A percentile compares a stretch with the other conserved stretches of the same genome.
Conservation (phyloP, 331 rosid species). For the Prunus yedoensis region DNA sequence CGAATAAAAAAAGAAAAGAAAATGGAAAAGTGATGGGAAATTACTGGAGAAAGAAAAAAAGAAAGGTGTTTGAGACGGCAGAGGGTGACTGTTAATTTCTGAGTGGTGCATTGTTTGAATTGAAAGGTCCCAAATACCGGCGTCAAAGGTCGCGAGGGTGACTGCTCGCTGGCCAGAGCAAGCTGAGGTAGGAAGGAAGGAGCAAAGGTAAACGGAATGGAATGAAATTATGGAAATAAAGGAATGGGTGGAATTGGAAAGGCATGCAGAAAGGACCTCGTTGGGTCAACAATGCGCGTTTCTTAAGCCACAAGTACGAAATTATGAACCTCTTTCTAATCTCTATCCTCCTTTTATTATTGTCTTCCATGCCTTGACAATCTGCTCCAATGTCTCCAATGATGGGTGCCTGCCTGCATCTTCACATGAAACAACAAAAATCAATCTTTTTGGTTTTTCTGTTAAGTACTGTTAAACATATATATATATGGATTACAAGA, state of each 20-base stretch:
- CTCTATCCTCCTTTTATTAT: not conserved
- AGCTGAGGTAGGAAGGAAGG: not conserved
- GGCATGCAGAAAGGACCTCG: not conserved
- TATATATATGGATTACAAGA: too few species aligned
- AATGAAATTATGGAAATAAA: not conserved
- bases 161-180: not conserved
- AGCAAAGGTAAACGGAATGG: not conserved
- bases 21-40: not conserved
- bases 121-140: conserved; percentile 21
- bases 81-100: not conserved
- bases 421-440: too few species aligned
- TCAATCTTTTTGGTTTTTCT: not conserved
- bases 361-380: not conserved
- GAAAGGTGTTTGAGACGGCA: not conserved
- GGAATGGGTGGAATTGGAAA: not conserved
- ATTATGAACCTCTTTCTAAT: not conserved
- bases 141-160: conserved; percentile 5
- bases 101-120: not conserved
- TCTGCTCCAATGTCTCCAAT: too few species aligned
- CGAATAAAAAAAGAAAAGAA: accelerated
- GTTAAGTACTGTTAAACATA: not conserved
- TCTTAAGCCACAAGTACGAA: not conserved
- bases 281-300: conserved; percentile 15
- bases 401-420: too few species aligned
- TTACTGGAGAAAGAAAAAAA: not conserved